These are phyloP conservation scores for Conidiobolus incongruus DNA, from an alignment of 371 early-diverging fungal genomes.

Conservation along the genomic window DNA sequence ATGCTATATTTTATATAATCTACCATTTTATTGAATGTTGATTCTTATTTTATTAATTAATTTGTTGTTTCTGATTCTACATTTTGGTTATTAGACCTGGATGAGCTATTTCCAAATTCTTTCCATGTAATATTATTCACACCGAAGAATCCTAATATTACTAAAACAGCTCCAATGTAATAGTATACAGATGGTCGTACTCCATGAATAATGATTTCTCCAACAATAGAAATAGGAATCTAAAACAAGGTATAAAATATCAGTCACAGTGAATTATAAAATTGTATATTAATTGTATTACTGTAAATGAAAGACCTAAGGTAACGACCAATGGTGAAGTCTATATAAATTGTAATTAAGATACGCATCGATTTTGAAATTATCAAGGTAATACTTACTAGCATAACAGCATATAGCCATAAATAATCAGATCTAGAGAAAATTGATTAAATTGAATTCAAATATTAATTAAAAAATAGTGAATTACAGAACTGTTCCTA, in stretches of 20 bases:
- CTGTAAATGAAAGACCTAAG: slow-evolving; percentile 3
- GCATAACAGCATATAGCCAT: slow-evolving; percentile 3
- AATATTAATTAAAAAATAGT: slow-evolving; percentile 37
- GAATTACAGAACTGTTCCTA: slow-evolving; percentile 65
- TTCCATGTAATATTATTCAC: too few species aligned
- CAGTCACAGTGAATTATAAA: background rate
- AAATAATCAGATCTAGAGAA: slow-evolving; percentile 1
- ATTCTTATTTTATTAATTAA: too few species aligned
- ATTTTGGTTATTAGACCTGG: too few species aligned
- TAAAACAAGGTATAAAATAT: too few species aligned
- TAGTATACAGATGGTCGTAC: background rate
- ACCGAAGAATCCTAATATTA: slow-evolving; percentile 1
- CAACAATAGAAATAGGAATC: slow-evolving; percentile 3
- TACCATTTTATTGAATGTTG: too few species aligned
- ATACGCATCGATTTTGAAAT: too few species aligned
- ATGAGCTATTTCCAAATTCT: too few species aligned
- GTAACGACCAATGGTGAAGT: slow-evolving; percentile 3
- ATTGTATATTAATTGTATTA: background rate
- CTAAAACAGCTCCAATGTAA: background rate
- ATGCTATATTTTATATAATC: too few species aligned
- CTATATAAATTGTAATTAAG: too few species aligned
- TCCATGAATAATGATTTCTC: background rate
- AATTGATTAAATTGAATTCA: background rate
- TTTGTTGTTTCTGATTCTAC: too few species aligned
- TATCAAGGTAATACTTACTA: background rate